Conservation (phyloP, 2,329 filamentous ascomycete species). For the Cephalotrichum gorgonifer region DNA sequence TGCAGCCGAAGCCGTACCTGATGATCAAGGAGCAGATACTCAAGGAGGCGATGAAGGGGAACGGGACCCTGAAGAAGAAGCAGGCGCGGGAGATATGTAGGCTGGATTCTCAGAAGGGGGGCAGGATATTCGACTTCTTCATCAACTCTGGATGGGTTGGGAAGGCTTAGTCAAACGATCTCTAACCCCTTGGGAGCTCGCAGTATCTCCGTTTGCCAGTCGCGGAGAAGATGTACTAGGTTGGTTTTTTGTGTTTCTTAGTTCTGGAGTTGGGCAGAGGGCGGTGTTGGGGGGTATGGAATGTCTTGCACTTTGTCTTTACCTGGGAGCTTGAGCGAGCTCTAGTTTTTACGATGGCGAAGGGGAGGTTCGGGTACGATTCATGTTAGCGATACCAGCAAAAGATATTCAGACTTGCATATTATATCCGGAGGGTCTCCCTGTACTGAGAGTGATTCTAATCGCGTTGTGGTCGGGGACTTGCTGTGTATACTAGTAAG, state of each 20-base stretch:
- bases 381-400: background rate
- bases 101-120: slow-evolving; percentile 76
- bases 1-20: slow-evolving; percentile 90
- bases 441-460: background rate
- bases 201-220: no score
- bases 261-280: background rate
- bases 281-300: background rate
- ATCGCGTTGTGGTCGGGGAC: no score
- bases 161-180: slow-evolving; percentile 62
- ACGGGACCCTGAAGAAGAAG: slow-evolving; percentile 87
- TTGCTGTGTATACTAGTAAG: no score
- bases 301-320: background rate
- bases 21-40: slow-evolving; percentile 91
- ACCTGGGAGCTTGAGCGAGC: background rate
- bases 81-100: slow-evolving; percentile 76
- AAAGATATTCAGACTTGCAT: no score
- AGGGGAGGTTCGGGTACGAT: background rate
- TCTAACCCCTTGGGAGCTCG: background rate
- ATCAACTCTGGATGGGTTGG: slow-evolving; percentile 87
- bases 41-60: slow-evolving; percentile 80
- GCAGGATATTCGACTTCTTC: slow-evolving; percentile 88
- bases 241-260: slow-evolving; percentile 1
- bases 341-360: background rate
- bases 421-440: no score
- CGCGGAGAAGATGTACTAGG: no score